These are phyloP conservation scores for Debaryomyces coudertii DNA, from an alignment of 1,139 yeast genomes.

Conservation along the genomic window DNA sequence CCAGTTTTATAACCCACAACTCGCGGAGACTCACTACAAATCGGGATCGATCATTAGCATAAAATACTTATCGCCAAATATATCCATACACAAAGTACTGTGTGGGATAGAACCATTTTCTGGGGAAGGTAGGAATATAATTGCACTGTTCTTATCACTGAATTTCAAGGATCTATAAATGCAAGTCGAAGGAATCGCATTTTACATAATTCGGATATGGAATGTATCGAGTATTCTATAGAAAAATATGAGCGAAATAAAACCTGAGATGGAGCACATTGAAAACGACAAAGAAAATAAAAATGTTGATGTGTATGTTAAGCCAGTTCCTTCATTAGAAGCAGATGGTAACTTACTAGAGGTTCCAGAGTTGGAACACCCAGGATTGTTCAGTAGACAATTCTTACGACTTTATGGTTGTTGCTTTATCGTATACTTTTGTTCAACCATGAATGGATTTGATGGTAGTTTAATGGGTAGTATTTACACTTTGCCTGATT, in stretches of 20 bases:
- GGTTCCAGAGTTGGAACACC: slow-evolving; percentile 10
- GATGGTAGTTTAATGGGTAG: slow-evolving; percentile 26
- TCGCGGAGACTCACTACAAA: background rate
- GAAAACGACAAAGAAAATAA: background rate
- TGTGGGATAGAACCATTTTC: background rate
- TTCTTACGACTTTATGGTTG: slow-evolving; percentile 15
- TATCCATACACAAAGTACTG: background rate
- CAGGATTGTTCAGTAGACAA: slow-evolving; percentile 9
- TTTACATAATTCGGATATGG: background rate
- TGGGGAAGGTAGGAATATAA: background rate
- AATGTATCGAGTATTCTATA: background rate
- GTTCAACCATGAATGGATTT: slow-evolving; percentile 23
- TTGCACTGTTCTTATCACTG: background rate
- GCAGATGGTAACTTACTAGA: background rate
- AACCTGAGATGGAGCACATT: slow-evolving; percentile 1
- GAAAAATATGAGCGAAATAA: background rate
- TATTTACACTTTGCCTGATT: slow-evolving; percentile 22
- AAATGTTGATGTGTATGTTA: background rate
- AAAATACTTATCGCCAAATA: background rate
- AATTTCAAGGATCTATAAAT: background rate
- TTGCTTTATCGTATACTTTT: slow-evolving; percentile 17
- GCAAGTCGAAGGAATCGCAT: background rate
- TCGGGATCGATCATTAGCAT: background rate
- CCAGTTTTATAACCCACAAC: too few species aligned
- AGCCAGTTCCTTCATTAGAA: slow-evolving; percentile 2